phyloP scores from a whole-genome alignment of 805 yeast genomes.

The Debaryomyces castellii region DNA sequence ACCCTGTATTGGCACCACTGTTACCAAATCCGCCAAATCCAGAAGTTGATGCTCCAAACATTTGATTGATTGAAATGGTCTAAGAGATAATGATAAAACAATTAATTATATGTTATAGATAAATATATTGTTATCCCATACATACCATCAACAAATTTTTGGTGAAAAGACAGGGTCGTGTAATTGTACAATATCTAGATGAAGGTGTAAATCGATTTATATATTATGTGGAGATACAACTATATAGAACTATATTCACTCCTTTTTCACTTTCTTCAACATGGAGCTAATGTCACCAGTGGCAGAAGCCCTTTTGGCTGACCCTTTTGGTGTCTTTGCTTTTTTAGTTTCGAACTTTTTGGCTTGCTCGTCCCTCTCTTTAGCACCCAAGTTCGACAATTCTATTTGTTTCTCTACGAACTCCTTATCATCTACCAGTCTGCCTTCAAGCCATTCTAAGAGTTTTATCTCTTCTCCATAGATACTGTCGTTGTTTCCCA shows the following conservation, averaged over 20 bases:
- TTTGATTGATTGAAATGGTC: conserved; percentile 7
- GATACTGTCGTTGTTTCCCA: conserved; percentile 56
- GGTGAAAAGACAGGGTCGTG: conserved; percentile 5
- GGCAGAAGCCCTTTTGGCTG: conserved; percentile 4
- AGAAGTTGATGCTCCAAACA: conserved; percentile 51
- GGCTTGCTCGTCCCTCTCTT: conserved; percentile 67
- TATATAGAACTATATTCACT: no score
- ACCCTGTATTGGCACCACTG: conserved; percentile 20
- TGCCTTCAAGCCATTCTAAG: conserved; percentile 77
- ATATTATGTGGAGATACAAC: no score
- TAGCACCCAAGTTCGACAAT: conserved; percentile 59
- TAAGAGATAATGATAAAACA: background rate
- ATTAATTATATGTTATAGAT: background rate
- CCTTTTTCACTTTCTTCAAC: conserved; percentile 9
- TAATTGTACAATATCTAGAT: background rate
- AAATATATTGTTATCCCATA: no score
- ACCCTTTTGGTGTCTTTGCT: conserved; percentile 24
- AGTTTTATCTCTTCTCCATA: conserved; percentile 83
- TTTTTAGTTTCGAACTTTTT: conserved; percentile 61
- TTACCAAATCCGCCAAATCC: conserved; percentile 54
- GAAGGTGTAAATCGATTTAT: background rate
- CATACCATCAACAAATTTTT: conserved; percentile 1
- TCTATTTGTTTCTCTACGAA: conserved; percentile 46
- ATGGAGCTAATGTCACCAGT: conserved; percentile 5
- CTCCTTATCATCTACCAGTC: conserved; percentile 52